Evolutionary conservation across 2,329 filamentous ascomycete species (phyloP), one percentile per base, ranked within the genome.

Genomic region (Teratosphaeriaceae sp.): DNA sequence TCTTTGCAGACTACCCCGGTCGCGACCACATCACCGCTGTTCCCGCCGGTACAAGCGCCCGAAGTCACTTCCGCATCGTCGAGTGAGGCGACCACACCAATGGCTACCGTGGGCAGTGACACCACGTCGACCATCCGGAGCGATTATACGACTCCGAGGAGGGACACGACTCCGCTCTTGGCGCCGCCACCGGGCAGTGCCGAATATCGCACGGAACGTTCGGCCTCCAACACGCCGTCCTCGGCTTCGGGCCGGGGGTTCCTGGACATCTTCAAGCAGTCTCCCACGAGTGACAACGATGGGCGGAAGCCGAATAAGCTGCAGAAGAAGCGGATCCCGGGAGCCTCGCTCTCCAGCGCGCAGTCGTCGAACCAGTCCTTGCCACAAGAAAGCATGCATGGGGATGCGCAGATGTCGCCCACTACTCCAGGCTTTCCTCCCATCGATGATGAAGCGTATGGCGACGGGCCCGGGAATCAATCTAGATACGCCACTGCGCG

Each of bases 361-460:
- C 88, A 95, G 51, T 96, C 89, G 59, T 97, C 92, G 13, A 84
- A 79, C 5, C 79, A 85, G 13, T 96, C 89, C 21, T 49, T 65
- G 18, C 49, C 52, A 16, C 46, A 61, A 23, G 73, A 58, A n/a
- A 41, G 33, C 4, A 26, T 38, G 15, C 46, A 55, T 15, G 54
- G 57, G 8, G 33, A 20, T 19, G 42, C 38, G 22, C 12, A 56
- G 55, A 19, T 6, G 13, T 50, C 61, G 49, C 56, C 59, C 5
- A 40, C 51, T 8, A 51, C 54, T 5, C 52, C 59, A 8, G 35
- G 22, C 20, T 48, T 57, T 26, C 39, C 50, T 46, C 31, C 24
- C 13, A 13, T 59, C 58, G 13, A 58, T 55, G 40, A 40, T 35
- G 15, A 39, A 42, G 8, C 26, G 22, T 7, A 41, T 41, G 45